Evolutionary conservation across 2,329 filamentous ascomycete species (phyloP).

Genomic region (Polychaeton citri): DNA sequence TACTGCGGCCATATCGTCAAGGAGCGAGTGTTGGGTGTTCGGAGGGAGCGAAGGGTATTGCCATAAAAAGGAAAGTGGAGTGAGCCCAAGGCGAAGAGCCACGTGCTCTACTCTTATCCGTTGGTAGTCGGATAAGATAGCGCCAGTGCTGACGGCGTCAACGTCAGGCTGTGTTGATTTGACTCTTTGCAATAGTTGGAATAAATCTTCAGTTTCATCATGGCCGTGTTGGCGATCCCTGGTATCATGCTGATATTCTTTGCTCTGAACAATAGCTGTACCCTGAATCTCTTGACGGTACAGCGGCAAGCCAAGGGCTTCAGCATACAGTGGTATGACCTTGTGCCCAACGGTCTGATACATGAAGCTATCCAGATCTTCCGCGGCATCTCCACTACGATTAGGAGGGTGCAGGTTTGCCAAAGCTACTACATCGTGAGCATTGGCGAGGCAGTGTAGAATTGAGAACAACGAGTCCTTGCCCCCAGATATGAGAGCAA

Average conservation of each 20-base stretch:
- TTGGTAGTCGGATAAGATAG: conserved; percentile 91
- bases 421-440: conserved; percentile 72
- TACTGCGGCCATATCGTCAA: conserved; percentile 67
- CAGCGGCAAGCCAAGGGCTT: conserved; percentile 66
- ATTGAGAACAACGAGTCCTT: conserved; percentile 95
- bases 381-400: conserved; percentile 16
- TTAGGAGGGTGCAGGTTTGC: conserved; percentile 66
- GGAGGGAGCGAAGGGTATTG: conserved; percentile 66
- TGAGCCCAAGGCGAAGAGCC: conserved; percentile 67
- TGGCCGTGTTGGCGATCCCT: conserved; percentile 17
- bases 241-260: conserved; percentile 46
- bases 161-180: conserved; percentile 59
- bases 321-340: conserved; percentile 71
- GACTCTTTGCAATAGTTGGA: conserved; percentile 58
- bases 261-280: conserved; percentile 52
- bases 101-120: conserved; percentile 90
- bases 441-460: conserved; percentile 76
- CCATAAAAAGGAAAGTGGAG: conserved; percentile 81
- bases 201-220: conserved; percentile 83
- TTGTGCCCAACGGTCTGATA: conserved; percentile 94
- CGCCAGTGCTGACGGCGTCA: conserved; percentile 79
- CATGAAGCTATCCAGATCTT: conserved; percentile 95
- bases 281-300: conserved; percentile 70
- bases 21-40: conserved; percentile 37
- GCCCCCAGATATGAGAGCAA: conserved; percentile 86